Conservation (phyloP, 2,329 filamentous ascomycete genomes). For the Sclerotinia borealis region DNA sequence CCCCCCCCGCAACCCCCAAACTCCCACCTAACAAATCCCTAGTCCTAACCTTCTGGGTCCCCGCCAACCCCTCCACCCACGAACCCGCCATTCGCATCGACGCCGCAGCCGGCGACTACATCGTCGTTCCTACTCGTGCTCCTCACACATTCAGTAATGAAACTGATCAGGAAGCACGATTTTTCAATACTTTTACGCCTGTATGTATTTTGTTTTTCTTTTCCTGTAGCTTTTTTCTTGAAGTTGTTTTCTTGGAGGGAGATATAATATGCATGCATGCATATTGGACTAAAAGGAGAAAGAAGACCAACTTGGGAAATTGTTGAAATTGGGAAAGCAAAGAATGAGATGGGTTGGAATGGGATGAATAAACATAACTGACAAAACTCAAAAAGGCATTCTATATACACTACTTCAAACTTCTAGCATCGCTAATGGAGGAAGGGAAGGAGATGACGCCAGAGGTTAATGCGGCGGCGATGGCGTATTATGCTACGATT, state of each 20-base stretch:
- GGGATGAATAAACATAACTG: not conserved
- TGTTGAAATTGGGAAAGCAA: too few relatives aligned
- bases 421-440: not conserved
- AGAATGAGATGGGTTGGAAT: not conserved
- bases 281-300: too few relatives aligned
- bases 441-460: slow-evolving; percentile 8
- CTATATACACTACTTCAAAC: slow-evolving; percentile 12
- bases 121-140: slow-evolving; percentile 1
- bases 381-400: not conserved
- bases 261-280: too few relatives aligned
- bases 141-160: slow-evolving; percentile 12
- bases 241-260: not conserved
- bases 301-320: too few relatives aligned
- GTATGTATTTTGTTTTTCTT: not conserved
- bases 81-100: not conserved
- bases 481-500: slow-evolving; percentile 12
- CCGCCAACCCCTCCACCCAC: not conserved
- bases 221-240: not conserved
- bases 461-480: slow-evolving; percentile 3
- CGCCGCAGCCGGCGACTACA: slow-evolving; percentile 7
- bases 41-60: not conserved
- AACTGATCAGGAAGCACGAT: not conserved
- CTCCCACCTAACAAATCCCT: too few relatives aligned
- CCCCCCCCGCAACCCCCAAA: not conserved
- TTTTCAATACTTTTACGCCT: slow-evolving; percentile 6